Conservation (phyloP, 305 asterid genomes). For the Fraxinus greggii region DNA sequence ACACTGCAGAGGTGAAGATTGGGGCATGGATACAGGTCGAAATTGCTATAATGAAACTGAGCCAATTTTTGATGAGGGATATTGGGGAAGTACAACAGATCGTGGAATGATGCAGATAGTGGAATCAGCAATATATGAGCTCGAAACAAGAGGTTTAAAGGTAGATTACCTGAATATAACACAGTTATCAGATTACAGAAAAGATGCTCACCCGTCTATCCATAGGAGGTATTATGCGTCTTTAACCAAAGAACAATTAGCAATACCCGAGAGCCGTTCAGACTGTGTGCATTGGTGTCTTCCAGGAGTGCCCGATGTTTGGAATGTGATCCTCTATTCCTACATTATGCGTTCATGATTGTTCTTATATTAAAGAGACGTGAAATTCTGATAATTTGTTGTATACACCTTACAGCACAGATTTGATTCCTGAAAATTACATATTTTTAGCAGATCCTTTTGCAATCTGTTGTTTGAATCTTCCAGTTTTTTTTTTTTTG, state of each 20-base stretch:
- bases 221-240: constrained; percentile 16
- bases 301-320: constrained; percentile 81
- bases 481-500: neutral
- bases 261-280: constrained; percentile 34
- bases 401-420: neutral
- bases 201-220: constrained; percentile 40
- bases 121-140: constrained; percentile 2
- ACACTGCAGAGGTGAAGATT: constrained; percentile 19
- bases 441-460: neutral
- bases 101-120: constrained; percentile 17
- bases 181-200: constrained; percentile 37
- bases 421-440: neutral
- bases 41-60: constrained; percentile 20
- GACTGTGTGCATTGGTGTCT: constrained; percentile 88
- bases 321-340: constrained; percentile 69
- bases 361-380: neutral
- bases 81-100: constrained; percentile 7
- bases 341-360: constrained; percentile 32
- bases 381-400: neutral
- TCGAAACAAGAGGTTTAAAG: constrained; percentile 18
- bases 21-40: constrained; percentile 9
- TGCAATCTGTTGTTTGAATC: neutral
- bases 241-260: constrained; percentile 22
- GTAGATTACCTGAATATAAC: constrained; percentile 40
- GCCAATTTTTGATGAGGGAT: constrained; percentile 8